phyloP scores from a whole-genome alignment of 305 asterid species.

The Coffea humblotiana region DNA sequence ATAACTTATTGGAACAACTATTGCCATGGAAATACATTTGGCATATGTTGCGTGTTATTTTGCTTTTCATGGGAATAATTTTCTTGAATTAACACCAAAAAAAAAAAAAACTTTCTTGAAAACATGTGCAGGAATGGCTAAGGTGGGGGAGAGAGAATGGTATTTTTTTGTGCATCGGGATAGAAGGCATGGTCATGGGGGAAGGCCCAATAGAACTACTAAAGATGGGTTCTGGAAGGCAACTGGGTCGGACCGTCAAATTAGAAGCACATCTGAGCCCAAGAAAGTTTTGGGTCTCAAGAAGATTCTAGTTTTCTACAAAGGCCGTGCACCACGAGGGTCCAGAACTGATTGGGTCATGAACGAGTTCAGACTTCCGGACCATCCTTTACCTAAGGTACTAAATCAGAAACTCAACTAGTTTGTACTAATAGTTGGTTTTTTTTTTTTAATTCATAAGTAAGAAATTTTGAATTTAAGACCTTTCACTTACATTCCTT shows the following conservation, averaged over 20 bases:
- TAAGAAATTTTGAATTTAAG: no score
- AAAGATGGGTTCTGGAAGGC: constrained; percentile 84
- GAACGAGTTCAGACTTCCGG: constrained; percentile 82
- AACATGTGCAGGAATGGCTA: constrained; percentile 51
- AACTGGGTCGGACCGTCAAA: constrained; percentile 76
- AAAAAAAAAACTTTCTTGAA: no score
- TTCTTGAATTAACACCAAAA: no score
- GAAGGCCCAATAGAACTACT: constrained; percentile 78
- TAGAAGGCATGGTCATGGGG: constrained; percentile 64
- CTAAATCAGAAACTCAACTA: no score
- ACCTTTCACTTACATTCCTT: no score
- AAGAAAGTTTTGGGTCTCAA: constrained; percentile 52
- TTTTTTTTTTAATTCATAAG: no score
- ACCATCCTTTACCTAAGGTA: constrained; percentile 42
- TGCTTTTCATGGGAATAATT: no score
- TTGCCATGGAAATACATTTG: no score
- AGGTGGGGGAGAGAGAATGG: constrained; percentile 73
- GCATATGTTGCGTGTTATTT: no score
- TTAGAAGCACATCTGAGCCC: constrained; percentile 40
- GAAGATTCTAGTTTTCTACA: constrained; percentile 75
- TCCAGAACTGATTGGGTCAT: constrained; percentile 83
- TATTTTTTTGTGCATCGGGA: constrained; percentile 74
- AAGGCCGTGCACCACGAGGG: constrained; percentile 83
- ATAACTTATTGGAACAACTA: no score
- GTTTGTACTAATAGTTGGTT: no score